A percentile compares a stretch with the other conserved stretches of the same genome.
These are phyloP conservation scores for Clonostachys rosea DNA, from an alignment of 2,329 filamentous ascomycete species.

Conservation along the genomic window DNA sequence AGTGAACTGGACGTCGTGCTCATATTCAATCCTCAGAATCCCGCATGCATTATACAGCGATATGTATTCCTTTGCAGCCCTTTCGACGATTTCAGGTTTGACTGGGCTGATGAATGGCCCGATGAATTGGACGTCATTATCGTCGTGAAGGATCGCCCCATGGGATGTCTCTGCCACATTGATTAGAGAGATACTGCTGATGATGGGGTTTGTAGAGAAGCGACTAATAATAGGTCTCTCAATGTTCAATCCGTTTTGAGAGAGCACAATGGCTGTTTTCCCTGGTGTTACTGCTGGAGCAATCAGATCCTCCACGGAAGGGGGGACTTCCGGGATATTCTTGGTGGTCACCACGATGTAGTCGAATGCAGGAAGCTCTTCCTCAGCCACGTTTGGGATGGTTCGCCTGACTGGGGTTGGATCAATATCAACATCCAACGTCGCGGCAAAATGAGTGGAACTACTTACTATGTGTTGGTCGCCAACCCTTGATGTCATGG, in stretches of 20 bases:
- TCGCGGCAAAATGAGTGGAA: too few species aligned
- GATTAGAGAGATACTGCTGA: conserved; percentile 49
- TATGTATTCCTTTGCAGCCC: conserved; percentile 34
- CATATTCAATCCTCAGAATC: conserved; percentile 34
- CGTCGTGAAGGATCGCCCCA: conserved; percentile 46
- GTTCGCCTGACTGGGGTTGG: conserved; percentile 32
- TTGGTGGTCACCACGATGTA: conserved; percentile 55
- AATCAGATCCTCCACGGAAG: conserved; percentile 42
- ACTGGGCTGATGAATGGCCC: conserved; percentile 40
- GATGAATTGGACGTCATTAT: conserved; percentile 42
- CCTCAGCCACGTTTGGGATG: conserved; percentile 34
- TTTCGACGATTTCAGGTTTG: conserved; percentile 9
- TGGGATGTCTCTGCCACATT: conserved; percentile 40
- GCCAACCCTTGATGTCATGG: conserved; percentile 34
- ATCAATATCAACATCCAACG: background rate
- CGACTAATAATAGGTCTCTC: conserved; percentile 43
- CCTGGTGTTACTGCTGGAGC: conserved; percentile 43
- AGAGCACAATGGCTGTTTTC: conserved; percentile 47
- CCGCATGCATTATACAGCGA: conserved; percentile 38
- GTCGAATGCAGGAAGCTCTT: conserved; percentile 30
- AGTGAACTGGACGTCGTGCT: conserved; percentile 31
- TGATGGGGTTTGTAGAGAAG: conserved; percentile 46
- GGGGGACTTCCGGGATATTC: conserved; percentile 48
- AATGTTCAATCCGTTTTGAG: conserved; percentile 63
- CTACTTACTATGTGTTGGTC: conserved; percentile 32